A percentile compares a stretch with the other conserved stretches of the same genome.
These are phyloP conservation scores for Elasticomyces elasticus DNA, from an alignment of 495 filamentous ascomycete genomes.

Conservation along the genomic window DNA sequence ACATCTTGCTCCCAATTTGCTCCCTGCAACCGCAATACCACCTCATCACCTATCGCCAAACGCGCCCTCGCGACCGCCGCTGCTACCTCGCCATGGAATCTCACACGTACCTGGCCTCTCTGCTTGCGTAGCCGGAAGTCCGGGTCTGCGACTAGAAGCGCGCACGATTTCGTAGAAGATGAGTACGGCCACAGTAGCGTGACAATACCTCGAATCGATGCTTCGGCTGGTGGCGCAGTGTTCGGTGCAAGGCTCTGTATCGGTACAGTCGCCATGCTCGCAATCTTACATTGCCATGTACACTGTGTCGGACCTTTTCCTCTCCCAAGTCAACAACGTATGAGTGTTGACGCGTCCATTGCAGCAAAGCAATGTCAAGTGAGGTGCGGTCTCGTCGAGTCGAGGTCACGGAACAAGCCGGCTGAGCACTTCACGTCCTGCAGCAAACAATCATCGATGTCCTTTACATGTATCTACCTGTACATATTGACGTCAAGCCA, in stretches of 20 bases:
- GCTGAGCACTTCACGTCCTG: too few relatives aligned
- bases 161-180: conserved; percentile 55
- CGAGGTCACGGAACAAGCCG: too few relatives aligned
- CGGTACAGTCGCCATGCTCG: conserved; percentile 38
- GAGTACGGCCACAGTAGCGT: conserved; percentile 90
- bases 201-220: conserved; percentile 54
- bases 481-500: background rate
- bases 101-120: conserved; percentile 73
- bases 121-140: conserved; percentile 73
- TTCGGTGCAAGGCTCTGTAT: conserved; percentile 62
- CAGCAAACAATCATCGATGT: too few relatives aligned
- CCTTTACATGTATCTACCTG: background rate
- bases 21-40: conserved; percentile 58
- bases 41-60: conserved; percentile 66
- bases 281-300: background rate
- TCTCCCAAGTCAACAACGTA: background rate
- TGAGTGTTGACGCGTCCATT: background rate
- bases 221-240: conserved; percentile 25
- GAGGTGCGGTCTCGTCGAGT: too few relatives aligned
- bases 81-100: conserved; percentile 64
- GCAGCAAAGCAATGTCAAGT: background rate
- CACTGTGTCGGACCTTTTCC: background rate
- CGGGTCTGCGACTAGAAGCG: conserved; percentile 72
- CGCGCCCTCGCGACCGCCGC: conserved; percentile 54
- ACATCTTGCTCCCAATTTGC: conserved; percentile 46